Conservation (phyloP, 352 stramenopile genomes). For the Globisporangium takayamanum region DNA sequence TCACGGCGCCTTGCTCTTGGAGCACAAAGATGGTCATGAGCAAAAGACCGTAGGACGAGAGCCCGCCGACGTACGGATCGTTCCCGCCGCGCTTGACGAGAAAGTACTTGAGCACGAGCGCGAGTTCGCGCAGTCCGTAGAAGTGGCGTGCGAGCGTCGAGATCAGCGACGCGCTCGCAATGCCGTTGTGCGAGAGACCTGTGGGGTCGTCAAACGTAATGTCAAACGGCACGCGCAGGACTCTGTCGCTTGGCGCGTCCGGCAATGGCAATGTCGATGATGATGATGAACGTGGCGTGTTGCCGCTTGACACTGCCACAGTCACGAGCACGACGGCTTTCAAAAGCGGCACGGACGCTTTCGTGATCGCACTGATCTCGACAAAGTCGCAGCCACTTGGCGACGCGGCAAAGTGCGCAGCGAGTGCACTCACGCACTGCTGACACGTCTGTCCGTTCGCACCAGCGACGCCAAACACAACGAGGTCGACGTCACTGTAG, state of each 20-base stretch:
- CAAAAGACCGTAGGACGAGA: slow-evolving; percentile 86
- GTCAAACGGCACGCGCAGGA: slow-evolving; percentile 60
- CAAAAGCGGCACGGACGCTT: slow-evolving; percentile 66
- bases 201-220: slow-evolving; percentile 79
- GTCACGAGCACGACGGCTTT: slow-evolving; percentile 57
- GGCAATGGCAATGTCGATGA: neutral
- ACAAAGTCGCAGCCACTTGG: slow-evolving; percentile 21
- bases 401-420: slow-evolving; percentile 15
- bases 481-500: slow-evolving; percentile 72
- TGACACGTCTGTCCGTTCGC: slow-evolving; percentile 40
- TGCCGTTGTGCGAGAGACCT: slow-evolving; percentile 52
- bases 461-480: slow-evolving; percentile 63
- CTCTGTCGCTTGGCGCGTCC: neutral
- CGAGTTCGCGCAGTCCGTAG: slow-evolving; percentile 75
- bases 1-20: slow-evolving; percentile 49
- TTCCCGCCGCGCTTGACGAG: slow-evolving; percentile 82
- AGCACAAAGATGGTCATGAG: slow-evolving; percentile 74
- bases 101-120: slow-evolving; percentile 88
- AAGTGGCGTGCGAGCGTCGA: slow-evolving; percentile 57
- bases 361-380: slow-evolving; percentile 65
- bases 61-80: slow-evolving; percentile 85
- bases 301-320: neutral
- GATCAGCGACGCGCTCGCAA: slow-evolving; percentile 71
- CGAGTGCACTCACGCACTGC: slow-evolving; percentile 40
- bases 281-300: neutral